phyloP scores from a whole-genome alignment of 2,329 filamentous ascomycete species.

The Sporothrix humicola region DNA sequence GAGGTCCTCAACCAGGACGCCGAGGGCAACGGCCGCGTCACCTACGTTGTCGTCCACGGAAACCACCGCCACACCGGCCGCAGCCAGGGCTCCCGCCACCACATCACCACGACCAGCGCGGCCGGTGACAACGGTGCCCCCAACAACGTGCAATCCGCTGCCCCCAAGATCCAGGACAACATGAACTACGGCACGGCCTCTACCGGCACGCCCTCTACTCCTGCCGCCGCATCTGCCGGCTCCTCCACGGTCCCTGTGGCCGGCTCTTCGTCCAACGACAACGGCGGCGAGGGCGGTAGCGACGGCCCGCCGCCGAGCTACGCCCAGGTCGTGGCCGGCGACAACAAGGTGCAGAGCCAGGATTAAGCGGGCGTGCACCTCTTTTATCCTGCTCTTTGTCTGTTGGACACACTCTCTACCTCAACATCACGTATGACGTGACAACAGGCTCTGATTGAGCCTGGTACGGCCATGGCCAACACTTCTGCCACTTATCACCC shows the following conservation, averaged over 20 bases:
- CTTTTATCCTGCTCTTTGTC: too few species aligned
- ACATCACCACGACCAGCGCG: conserved; percentile 25
- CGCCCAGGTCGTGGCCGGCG: conserved; percentile 84
- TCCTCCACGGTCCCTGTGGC: conserved; percentile 37
- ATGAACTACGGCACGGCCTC: conserved; percentile 55
- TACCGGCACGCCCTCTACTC: conserved; percentile 40
- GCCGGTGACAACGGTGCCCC: neutral
- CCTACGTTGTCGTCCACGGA: conserved; percentile 75
- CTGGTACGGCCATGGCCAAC: neutral
- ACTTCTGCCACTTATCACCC: neutral
- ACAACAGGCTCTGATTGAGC: neutral
- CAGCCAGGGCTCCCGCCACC: conserved; percentile 35
- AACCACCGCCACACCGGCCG: conserved; percentile 33
- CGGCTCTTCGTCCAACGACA: conserved; percentile 40
- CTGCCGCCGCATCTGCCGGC: conserved; percentile 39
- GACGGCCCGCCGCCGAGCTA: conserved; percentile 77
- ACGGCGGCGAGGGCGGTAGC: conserved; percentile 52
- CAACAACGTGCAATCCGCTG: conserved; percentile 25
- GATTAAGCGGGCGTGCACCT: conserved; percentile 55
- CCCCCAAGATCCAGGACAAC: conserved; percentile 44
- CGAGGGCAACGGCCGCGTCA: conserved; percentile 61
- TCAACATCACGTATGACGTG: neutral
- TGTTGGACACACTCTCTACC: too few species aligned
- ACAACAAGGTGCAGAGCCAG: conserved; percentile 83
- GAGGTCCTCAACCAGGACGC: conserved; percentile 64